Evolutionary conservation across 495 filamentous ascomycete genomes (phyloP).

Genomic region (Amorphotheca resinae): DNA sequence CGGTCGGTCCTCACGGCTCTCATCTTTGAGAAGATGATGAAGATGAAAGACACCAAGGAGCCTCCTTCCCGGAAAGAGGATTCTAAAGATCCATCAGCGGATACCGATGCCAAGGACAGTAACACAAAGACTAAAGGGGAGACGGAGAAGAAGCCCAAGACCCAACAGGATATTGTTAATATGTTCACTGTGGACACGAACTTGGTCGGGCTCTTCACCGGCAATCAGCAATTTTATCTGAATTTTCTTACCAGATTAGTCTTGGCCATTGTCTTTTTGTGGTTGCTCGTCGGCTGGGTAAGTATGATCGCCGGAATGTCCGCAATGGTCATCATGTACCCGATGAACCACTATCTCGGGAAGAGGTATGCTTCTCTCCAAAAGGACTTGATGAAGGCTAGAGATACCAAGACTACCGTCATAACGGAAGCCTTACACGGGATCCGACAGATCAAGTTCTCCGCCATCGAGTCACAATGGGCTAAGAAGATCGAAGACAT

Average conservation of each 20-base stretch:
- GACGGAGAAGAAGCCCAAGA: constrained; percentile 36
- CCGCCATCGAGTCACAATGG: constrained; percentile 23
- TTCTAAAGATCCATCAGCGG: constrained; percentile 16
- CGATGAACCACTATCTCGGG: constrained; percentile 11
- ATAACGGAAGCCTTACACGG: constrained; percentile 23
- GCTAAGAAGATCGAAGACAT: constrained; percentile 13
- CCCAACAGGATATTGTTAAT: constrained; percentile 45
- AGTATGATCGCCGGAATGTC: constrained; percentile 12
- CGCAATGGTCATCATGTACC: constrained; percentile 6
- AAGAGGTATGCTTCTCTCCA: constrained; percentile 15
- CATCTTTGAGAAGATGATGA: constrained; percentile 66
- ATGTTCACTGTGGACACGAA: constrained; percentile 64
- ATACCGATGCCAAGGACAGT: constrained; percentile 16
- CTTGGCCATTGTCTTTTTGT: constrained; percentile 13
- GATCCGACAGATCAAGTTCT: constrained; percentile 28
- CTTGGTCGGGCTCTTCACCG: constrained; percentile 54
- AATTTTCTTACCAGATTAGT: constrained; percentile 47
- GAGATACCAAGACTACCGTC: constrained; percentile 19
- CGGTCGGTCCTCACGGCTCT: constrained; percentile 55
- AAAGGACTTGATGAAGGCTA: constrained; percentile 20
- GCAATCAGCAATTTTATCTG: constrained; percentile 49
- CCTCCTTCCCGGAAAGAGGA: constrained; percentile 37
- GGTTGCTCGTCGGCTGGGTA: constrained; percentile 14
- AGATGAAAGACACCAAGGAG: constrained; percentile 42
- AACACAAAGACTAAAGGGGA: constrained; percentile 13